Base-by-base conservation (phyloP, 345 rosid species). In the Salix caprea region DNA sequence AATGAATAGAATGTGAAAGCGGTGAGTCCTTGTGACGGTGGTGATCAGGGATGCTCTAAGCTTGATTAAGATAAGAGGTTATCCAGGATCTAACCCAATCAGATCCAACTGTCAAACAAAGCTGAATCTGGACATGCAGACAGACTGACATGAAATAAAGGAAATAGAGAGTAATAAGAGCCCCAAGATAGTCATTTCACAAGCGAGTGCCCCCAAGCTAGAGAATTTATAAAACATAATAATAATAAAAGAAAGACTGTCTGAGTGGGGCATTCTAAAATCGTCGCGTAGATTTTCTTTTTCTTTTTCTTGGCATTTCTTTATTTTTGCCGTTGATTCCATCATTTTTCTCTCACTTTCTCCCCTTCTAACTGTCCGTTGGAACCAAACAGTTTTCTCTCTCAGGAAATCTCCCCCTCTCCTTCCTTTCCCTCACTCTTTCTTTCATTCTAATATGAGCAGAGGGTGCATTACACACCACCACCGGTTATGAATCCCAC, bases 401-500 rank as follows among this genome's bases (percentile, higher is more conserved):
- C 11, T 34, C 37, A 39, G 54, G 28, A 62, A 23, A 65, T 67
- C 80, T 28, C 76, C 65, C 75, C 71, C 30, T 48, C 56, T 18
- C 70, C 52, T 75, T 37, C 7, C 26, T 14, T 48, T 37, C 6
- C 2, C 23, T 48, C 74, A 30, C 76, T 56, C 65, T 39, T 1
- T 46, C 69, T 48, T 58, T 56, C 72, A 44, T 66, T 23, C 65
- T 61, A 85, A 77, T 84, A 93, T 92, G 97, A 93, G 86, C 91
- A 75, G 83, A 86, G 79, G 67, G 90, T 81, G 87, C 84, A 75
- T 80, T 79, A 67, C 66, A 48, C 67, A 76, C 78, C 83, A 89
- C 84, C 84, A 64, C 75, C 85, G 91, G 97, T 87, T 86, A 94
- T 94, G 98, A 94, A 94, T 94, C 89, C 94, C 77, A 77, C 87